A percentile compares a stretch with the other conserved stretches of the same genome.
Evolutionary conservation across 2,329 filamentous ascomycete genomes (phyloP).

Genomic region (Thelonectria blattea): DNA sequence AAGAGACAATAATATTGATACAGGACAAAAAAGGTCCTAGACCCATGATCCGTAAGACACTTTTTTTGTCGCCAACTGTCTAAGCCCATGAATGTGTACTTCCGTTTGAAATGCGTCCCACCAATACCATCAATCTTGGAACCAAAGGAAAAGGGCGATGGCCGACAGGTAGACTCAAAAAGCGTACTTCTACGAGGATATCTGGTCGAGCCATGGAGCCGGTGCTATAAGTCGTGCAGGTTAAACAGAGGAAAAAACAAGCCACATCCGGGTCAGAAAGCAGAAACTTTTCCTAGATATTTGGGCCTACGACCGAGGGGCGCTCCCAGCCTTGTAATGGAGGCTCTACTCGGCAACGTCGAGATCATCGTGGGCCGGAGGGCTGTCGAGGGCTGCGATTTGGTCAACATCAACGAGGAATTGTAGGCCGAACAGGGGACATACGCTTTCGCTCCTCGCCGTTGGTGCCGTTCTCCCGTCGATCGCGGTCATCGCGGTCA

Average conservation of each 20-base stretch:
- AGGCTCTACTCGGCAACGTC: constrained; percentile 81
- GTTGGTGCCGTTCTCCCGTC: constrained; percentile 78
- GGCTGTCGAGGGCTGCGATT: constrained; percentile 70
- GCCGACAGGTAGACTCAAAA: constrained; percentile 24
- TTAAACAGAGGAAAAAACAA: constrained; percentile 32
- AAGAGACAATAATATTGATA: background rate
- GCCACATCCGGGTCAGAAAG: constrained; percentile 29
- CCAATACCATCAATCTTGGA: constrained; percentile 34
- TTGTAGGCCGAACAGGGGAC: constrained; percentile 25
- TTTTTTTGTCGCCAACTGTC: constrained; percentile 35
- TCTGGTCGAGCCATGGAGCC: constrained; percentile 30
- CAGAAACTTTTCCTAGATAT: constrained; percentile 34
- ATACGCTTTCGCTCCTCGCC: constrained; percentile 91
- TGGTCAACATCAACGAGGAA: constrained; percentile 29
- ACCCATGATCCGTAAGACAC: constrained; percentile 13
- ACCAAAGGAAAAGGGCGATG: constrained; percentile 25
- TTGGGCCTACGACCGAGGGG: constrained; percentile 21
- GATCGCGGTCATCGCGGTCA: constrained; percentile 74
- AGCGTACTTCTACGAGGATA: constrained; percentile 33
- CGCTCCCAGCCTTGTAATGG: constrained; percentile 10
- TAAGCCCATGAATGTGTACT: constrained; percentile 39
- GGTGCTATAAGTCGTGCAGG: constrained; percentile 33
- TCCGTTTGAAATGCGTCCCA: constrained; percentile 34
- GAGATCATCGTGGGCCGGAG: constrained; percentile 88
- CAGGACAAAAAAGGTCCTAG: constrained; percentile 8